Base-by-base conservation (phyloP, 2,329 filamentous ascomycete genomes). In the Pyrenophora seminiperda region DNA sequence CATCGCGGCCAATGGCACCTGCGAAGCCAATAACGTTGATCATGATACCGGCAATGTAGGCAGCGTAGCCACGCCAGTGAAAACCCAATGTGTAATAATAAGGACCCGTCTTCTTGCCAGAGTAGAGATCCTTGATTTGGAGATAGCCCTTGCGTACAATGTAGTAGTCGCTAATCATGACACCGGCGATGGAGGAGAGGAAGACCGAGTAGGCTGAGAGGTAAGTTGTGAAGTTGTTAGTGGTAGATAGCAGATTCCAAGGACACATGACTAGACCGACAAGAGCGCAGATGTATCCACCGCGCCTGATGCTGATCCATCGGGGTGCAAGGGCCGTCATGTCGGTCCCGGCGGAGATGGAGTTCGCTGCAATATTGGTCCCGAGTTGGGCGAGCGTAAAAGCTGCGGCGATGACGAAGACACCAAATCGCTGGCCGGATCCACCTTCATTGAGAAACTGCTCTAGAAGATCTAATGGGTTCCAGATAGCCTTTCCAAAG, bases 21-120 rank as follows among this genome's bases (percentile, higher is more conserved):
- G 86, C 91, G 59, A 97, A 97, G 0, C 92, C 92, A 4, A 96
- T 90, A 3, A 97, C 89, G 62, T 96, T 96, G 78, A 96, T 87
- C 4, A 94, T 70, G 54, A 96, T 95, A 10, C 91, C 91, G 1
- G 83, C 78, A 51, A 96, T 82, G 70, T 96, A 96, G 0, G 92
- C 89, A 0, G 78, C 82, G 63, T 96, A 97, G 1, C 84, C 92
- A 33, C 90, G 86, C 88, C 89, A 94, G 70, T 93, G 84, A 69
- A 95, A 75, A 15, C 92, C 92, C 40, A 75, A 82, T 0, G 76
- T 83, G 75, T 81, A 94, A 72, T 82, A 93, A 74, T 97, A 97
- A 0, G 84, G 87, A 0, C 84, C 83, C 0, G 75, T 77, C 47
- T 78, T 80, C 45, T 84, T 83, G 7, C 83, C 87, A 42, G 87